These are phyloP conservation scores for Triangularia verruculosa DNA, from an alignment of 2,329 filamentous ascomycete species.

Conservation along the genomic window DNA sequence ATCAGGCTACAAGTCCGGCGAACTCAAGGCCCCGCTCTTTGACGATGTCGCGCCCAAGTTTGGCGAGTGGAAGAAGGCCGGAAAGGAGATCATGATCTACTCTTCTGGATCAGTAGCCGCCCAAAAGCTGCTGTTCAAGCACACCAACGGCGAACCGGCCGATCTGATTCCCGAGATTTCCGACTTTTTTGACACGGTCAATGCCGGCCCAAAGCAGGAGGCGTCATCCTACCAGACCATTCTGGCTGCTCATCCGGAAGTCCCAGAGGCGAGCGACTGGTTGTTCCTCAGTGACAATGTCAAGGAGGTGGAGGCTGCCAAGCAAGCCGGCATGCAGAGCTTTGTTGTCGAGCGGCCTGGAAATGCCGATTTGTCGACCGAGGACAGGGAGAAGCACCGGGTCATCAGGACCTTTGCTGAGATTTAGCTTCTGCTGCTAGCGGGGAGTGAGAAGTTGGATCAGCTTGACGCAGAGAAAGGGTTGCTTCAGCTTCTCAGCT, in stretches of 20 bases:
- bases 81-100: slow-evolving; percentile 69
- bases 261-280: slow-evolving; percentile 48
- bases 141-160: slow-evolving; percentile 57
- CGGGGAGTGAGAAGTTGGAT: not conserved
- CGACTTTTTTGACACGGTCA: slow-evolving; percentile 77
- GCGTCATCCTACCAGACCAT: slow-evolving; percentile 66
- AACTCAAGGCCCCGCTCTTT: slow-evolving; percentile 71
- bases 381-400: slow-evolving; percentile 30
- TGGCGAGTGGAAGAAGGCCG: slow-evolving; percentile 53
- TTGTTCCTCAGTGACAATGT: slow-evolving; percentile 82
- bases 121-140: slow-evolving; percentile 74
- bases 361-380: slow-evolving; percentile 60
- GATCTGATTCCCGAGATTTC: slow-evolving; percentile 59
- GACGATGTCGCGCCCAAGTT: slow-evolving; percentile 67
- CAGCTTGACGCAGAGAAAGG: not conserved
- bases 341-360: slow-evolving; percentile 64
- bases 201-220: slow-evolving; percentile 72
- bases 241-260: slow-evolving; percentile 45
- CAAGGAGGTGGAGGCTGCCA: slow-evolving; percentile 63
- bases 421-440: slow-evolving; percentile 14
- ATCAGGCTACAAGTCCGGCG: slow-evolving; percentile 66
- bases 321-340: slow-evolving; percentile 60
- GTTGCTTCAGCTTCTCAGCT: not conserved
- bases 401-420: slow-evolving; percentile 35
- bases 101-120: slow-evolving; percentile 77